A percentile compares a stretch with the other conserved stretches of the same genome.
Evolutionary conservation across 2,329 filamentous ascomycete genomes (phyloP).

Genomic region (Lasiodiplodia sp.): DNA sequence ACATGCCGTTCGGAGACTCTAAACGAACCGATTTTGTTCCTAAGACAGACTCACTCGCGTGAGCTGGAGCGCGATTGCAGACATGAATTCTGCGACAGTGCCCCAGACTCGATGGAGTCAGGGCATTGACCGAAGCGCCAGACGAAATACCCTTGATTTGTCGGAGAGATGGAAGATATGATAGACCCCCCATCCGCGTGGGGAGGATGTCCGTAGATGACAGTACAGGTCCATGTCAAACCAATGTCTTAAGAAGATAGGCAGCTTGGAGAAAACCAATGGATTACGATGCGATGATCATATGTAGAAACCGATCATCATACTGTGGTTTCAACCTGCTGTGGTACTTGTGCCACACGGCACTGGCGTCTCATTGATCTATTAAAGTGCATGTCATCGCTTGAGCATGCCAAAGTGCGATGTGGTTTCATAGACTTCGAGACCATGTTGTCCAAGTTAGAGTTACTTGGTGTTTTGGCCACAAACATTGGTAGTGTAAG

Average conservation of each 20-base stretch:
- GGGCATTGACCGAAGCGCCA: not conserved
- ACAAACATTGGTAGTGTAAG: not conserved
- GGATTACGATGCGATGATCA: conserved; percentile 10
- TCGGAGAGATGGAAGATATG: not conserved
- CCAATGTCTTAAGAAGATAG: not conserved
- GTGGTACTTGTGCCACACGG: not conserved
- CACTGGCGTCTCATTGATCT: not conserved
- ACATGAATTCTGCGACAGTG: not conserved
- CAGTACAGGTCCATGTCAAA: conserved; percentile 1
- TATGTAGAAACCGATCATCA: conserved; percentile 1
- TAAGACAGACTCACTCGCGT: not conserved
- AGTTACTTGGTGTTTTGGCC: not conserved
- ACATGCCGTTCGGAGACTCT: not conserved
- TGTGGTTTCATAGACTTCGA: not conserved
- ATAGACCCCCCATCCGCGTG: not conserved
- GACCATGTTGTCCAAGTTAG: not conserved
- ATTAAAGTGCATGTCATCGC: not conserved
- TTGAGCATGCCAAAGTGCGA: not conserved
- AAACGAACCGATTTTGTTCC: not conserved
- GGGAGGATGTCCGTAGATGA: conserved; percentile 15
- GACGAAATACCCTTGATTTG: not conserved
- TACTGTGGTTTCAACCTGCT: not conserved
- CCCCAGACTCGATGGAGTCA: not conserved
- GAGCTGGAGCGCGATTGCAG: not conserved
- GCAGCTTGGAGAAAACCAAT: not conserved